phyloP scores from a whole-genome alignment of 176 grass and related monocot genomes.

The Oryza longistaminata region DNA sequence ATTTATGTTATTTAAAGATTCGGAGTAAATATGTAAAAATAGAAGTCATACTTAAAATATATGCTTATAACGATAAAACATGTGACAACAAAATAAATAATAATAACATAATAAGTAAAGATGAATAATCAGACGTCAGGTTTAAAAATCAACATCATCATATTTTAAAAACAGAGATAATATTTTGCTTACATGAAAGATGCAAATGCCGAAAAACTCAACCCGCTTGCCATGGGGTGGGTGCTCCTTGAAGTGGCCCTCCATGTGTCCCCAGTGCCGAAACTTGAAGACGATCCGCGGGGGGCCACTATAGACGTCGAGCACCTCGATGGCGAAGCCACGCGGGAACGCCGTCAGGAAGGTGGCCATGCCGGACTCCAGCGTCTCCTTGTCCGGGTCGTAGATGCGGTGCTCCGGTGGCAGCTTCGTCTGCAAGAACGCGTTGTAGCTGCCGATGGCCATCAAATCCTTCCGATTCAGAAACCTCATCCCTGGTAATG shows the following conservation, averaged over 20 bases:
- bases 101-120: no score
- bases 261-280: constrained; percentile 83
- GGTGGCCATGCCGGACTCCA: constrained; percentile 36
- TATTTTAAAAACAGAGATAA: no score
- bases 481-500: constrained; percentile 12
- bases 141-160: no score
- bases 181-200: constrained; percentile 51
- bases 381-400: constrained; percentile 57
- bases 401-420: constrained; percentile 63
- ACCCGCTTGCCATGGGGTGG: constrained; percentile 49
- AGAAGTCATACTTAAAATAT: no score
- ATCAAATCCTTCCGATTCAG: constrained; percentile 34
- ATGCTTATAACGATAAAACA: no score
- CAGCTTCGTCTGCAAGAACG: constrained; percentile 54
- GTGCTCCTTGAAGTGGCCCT: constrained; percentile 68
- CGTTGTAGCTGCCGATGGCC: constrained; percentile 68
- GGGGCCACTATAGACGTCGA: constrained; percentile 62
- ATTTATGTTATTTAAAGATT: no score
- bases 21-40: no score
- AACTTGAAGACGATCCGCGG: constrained; percentile 68
- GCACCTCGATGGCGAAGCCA: constrained; percentile 69
- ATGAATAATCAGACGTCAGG: no score
- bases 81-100: no score
- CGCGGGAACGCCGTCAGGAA: constrained; percentile 62
- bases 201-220: constrained; percentile 53